These are phyloP conservation scores for Gossypium herbaceum DNA, from an alignment of 345 rosid species.

Conservation along the genomic window DNA sequence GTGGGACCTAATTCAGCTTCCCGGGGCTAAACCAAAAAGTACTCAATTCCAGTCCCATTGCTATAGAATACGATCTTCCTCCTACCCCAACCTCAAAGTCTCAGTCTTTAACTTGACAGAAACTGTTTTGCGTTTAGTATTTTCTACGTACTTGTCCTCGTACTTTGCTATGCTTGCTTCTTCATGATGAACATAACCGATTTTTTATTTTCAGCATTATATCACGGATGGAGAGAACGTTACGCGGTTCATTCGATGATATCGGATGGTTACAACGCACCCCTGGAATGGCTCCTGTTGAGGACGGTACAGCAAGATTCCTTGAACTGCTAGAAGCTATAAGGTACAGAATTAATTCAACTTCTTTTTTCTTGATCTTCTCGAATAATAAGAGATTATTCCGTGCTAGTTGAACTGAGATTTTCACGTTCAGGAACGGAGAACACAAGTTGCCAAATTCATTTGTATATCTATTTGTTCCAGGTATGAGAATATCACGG, in stretches of 20 bases:
- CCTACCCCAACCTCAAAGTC: too few relatives aligned
- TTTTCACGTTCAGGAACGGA: constrained; percentile 43
- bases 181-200: neutral
- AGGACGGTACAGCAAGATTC: constrained; percentile 57
- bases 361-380: neutral
- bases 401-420: neutral
- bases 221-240: constrained; percentile 47
- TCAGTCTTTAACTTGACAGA: too few relatives aligned
- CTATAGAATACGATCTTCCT: too few relatives aligned
- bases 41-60: neutral
- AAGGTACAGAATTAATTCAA: constrained; percentile 30
- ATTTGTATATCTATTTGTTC: constrained; percentile 62
- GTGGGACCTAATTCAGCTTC: neutral
- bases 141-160: too few relatives aligned
- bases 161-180: constrained; percentile 1
- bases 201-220: constrained; percentile 37
- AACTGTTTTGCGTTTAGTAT: too few relatives aligned
- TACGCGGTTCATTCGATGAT: constrained; percentile 62
- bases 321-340: constrained; percentile 48
- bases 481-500: constrained; percentile 36
- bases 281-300: constrained; percentile 57
- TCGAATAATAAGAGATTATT: neutral
- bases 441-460: constrained; percentile 54
- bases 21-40: neutral
- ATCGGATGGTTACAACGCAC: constrained; percentile 66